Evolutionary conservation across 1,284 basidiomycete genomes (phyloP), one percentile per base, ranked within the genome.

Genomic region (Cystobasidiaceae sp.): DNA sequence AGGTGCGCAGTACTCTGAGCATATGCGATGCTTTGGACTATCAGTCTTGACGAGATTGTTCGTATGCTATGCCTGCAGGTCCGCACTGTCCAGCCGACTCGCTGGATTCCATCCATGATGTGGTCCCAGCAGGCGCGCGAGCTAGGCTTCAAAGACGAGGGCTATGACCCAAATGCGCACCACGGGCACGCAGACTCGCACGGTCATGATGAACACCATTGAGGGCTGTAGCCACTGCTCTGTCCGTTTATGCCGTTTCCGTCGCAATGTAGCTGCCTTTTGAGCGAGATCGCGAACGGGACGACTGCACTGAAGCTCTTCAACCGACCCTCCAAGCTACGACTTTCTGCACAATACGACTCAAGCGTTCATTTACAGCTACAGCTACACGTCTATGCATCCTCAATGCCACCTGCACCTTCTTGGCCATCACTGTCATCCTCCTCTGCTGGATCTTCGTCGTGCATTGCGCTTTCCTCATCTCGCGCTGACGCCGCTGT

Each of bases 1-100:
- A 83, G 77, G 81, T 82, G 68, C 57, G 79, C 70, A 19, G 30
- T n/a, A n/a, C n/a, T n/a, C n/a, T n/a, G n/a, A n/a, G n/a, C n/a
- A n/a, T n/a, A n/a, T n/a, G n/a, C n/a, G n/a, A n/a, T n/a, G n/a
- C n/a, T n/a, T n/a, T n/a, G n/a, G n/a, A n/a, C n/a, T n/a, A n/a
- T n/a, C n/a, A n/a, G n/a, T 25, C 25, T 4, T n/a, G 32, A 23
- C 34, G 19, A 4, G 15, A 33, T 33, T 32, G 15, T 37, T n/a
- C n/a, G n/a, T n/a, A n/a, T n/a, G n/a, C n/a, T n/a, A n/a, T n/a
- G n/a, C n/a, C n/a, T n/a, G 9, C 68, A 79, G 78, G 67, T 72
- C 34, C 75, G 80, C 64, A 76, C 76, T 70, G 75, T 74, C 25
- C 77, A 77, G 15, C 80, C 80, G 25, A 80, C 77, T n/a, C 75